These are phyloP conservation scores for Debaryomyces castellii DNA, from an alignment of 805 yeast genomes.

Conservation along the genomic window DNA sequence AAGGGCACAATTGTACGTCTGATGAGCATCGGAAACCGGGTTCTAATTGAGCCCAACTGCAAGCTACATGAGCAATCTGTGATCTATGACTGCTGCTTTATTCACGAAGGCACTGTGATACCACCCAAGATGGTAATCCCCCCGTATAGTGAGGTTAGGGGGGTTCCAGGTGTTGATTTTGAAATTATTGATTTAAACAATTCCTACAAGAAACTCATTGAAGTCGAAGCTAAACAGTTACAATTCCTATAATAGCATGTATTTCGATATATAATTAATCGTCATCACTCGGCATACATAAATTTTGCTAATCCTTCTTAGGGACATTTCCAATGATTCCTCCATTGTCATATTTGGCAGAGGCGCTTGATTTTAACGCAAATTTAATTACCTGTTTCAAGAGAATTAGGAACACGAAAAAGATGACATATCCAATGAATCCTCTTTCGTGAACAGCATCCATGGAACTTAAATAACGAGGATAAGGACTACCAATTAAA, in stretches of 20 bases:
- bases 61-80: slow-evolving; percentile 33
- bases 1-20: slow-evolving; percentile 27
- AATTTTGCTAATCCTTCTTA: slow-evolving; percentile 18
- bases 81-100: slow-evolving; percentile 52
- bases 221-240: slow-evolving; percentile 31
- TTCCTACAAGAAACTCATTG: slow-evolving; percentile 36
- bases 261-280: background rate
- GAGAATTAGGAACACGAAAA: slow-evolving; percentile 12
- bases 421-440: slow-evolving; percentile 38
- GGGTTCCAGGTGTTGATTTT: slow-evolving; percentile 35
- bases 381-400: slow-evolving; percentile 2
- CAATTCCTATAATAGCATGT: slow-evolving; percentile 15
- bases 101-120: slow-evolving; percentile 39
- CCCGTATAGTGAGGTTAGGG: slow-evolving; percentile 48
- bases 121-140: slow-evolving; percentile 49
- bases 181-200: slow-evolving; percentile 22
- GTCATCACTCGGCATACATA: background rate
- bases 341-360: slow-evolving; percentile 1
- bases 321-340: slow-evolving; percentile 23
- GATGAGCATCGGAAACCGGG: slow-evolving; percentile 49
- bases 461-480: slow-evolving; percentile 35
- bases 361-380: slow-evolving; percentile 4
- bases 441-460: slow-evolving; percentile 47
- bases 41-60: slow-evolving; percentile 44
- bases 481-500: slow-evolving; percentile 46